Conservation (phyloP, 352 stramenopile genomes). For the Globisporangium takayamanum region DNA sequence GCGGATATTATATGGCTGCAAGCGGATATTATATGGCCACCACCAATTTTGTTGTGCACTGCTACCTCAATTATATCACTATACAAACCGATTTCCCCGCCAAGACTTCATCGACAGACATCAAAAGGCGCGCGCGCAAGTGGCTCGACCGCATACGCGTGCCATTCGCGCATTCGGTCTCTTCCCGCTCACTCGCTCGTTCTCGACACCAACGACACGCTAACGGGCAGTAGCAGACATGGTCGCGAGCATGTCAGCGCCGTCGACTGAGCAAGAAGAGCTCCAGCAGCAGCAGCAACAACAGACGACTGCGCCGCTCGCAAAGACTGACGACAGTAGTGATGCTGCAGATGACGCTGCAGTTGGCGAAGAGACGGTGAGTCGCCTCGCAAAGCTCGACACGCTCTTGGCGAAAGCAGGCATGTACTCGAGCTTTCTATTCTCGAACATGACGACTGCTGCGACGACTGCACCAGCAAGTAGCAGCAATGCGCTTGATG, state of each 20-base stretch:
- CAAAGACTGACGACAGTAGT: slow-evolving; percentile 1
- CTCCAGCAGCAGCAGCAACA: slow-evolving; percentile 12
- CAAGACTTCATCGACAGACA: no score
- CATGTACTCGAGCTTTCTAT: slow-evolving; percentile 82
- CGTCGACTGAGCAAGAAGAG: slow-evolving; percentile 13
- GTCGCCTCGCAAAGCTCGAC: slow-evolving; percentile 79
- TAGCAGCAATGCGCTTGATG: slow-evolving; percentile 3
- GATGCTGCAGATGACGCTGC: not conserved
- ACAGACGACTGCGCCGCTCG: slow-evolving; percentile 7
- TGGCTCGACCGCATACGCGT: no score
- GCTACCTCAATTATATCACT: no score
- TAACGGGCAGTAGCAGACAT: slow-evolving; percentile 21
- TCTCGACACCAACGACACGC: no score
- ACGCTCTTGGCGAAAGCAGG: slow-evolving; percentile 82
- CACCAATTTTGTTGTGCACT: no score
- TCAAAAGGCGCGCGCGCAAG: no score
- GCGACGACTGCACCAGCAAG: slow-evolving; percentile 24
- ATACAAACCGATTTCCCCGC: no score
- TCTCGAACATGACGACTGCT: slow-evolving; percentile 78
- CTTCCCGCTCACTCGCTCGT: not conserved
- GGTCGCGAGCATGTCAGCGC: slow-evolving; percentile 43
- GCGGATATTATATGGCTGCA: no score
- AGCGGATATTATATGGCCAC: no score
- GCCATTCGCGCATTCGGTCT: not conserved
- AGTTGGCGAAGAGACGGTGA: slow-evolving; percentile 34